Base-by-base conservation (phyloP, 2,329 filamentous ascomycete genomes). In the Diplodia sapinea region DNA sequence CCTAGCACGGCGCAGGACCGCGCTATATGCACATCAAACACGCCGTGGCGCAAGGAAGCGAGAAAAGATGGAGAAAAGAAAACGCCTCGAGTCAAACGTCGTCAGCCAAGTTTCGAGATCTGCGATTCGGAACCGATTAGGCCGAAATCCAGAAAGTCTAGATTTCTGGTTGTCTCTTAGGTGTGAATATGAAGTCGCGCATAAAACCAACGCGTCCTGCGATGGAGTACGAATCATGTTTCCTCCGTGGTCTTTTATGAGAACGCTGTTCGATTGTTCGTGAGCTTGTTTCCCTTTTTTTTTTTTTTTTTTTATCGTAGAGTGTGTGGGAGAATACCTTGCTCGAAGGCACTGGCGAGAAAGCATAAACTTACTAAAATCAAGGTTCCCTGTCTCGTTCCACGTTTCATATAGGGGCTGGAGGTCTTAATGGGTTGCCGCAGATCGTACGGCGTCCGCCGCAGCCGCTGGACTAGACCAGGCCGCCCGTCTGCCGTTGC, bases 391-490 rank as follows among this genome's bases (percentile, higher is more conserved):
- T 26, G 57, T 50, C 31, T 62, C 29, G 57, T 62, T 62, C 47
- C 57, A 62, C 36, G 57, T 62, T 62, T 62, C 57, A 50, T 49
- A 47, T 13, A 38, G 11, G n/a, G 43, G n/a, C 43, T 17, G 43
- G 43, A 11, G 43, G 9, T 20, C 7, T 7, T 15, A 40, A 57
- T 15, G 55, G 52, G 29, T 55, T 55, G 52, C 20, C 43, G 17
- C n/a, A 11, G 43, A 47, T 20, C 43, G 43, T 20, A n/a, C 43
- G 20, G 43, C 43, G 8, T 47, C 17, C n/a, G 43, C 43, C 9
- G 43, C 43, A n/a, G 43, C 43, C 43, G 43, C n/a, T n/a, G 43
- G 43, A 11, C n/a, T n/a, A 47, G 43, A 20, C 43, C 43, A 47
- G 43, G 43, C 43, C n/a, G 11, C 43, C 43, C 43, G n/a, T 4